A percentile compares a stretch with the other conserved stretches of the same genome.
phyloP scores from a whole-genome alignment of 331 rosid genomes.

The Prunus yedoensis region DNA sequence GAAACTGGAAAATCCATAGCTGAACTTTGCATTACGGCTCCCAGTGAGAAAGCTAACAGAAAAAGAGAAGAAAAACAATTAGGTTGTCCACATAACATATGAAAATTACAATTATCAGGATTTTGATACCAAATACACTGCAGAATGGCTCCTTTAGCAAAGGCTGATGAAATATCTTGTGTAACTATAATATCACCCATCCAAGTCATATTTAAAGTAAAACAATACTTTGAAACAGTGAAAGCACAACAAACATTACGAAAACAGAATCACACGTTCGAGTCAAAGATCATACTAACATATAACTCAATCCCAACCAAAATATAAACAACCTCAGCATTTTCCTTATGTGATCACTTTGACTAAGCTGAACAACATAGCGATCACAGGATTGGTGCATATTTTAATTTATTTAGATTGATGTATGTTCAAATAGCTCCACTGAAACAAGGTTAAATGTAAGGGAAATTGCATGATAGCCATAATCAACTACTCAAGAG shows the following conservation, averaged over 20 bases:
- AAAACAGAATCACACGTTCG: not conserved
- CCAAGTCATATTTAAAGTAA: not conserved
- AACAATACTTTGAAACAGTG: not conserved
- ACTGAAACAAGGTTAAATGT: not conserved
- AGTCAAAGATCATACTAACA: not conserved
- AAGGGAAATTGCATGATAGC: not conserved
- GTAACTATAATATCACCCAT: not conserved
- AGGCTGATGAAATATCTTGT: not conserved
- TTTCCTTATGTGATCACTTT: not conserved
- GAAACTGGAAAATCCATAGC: slow-evolving; percentile 88
- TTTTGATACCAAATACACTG: not conserved
- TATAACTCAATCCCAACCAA: not conserved
- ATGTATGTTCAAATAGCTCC: no score
- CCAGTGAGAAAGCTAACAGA: slow-evolving; percentile 55
- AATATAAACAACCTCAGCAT: not conserved
- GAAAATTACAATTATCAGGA: not conserved
- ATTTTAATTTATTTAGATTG: no score
- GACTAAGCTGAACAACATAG: no score
- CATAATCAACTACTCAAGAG: not conserved
- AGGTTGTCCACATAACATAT: not conserved
- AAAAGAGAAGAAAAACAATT: not conserved
- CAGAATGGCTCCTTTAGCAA: not conserved
- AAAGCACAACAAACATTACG: not conserved
- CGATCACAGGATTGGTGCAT: not conserved
- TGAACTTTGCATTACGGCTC: slow-evolving; percentile 61